Evolutionary conservation across 345 rosid species (phyloP), one percentile per base, ranked within the genome.

Genomic region (Draba incana): DNA sequence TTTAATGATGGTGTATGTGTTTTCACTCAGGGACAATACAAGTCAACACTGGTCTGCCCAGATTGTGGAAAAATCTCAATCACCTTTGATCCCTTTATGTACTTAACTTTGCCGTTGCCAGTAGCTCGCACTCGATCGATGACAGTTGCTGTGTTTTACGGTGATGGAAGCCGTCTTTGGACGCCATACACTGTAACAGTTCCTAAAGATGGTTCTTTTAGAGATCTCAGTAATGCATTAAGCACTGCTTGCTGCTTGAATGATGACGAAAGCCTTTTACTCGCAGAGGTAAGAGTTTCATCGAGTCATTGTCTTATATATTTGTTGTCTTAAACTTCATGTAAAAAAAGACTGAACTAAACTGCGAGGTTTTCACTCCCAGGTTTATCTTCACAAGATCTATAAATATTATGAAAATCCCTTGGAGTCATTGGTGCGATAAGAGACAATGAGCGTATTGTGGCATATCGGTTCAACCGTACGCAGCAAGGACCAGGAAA

Each of bases 51-150:
- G 57, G 96, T 86, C 54, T 93, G 98, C 72, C 97, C 97, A 68
- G 78, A 64, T 65, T 93, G 98, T 78, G 75, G 84, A 70, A 88
- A 93, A 76, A 80, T 87, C 66, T 93, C 98, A 38, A 78, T 90
- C 75, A 93, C 97, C 28, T 93, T 88, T 72, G 98, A 93, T 68
- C 98, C 98, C 45, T 90, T 93, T 74, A 93, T 93, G 98, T 88
- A 90, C 76, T 80, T 93, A 64, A 81, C 97, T 13, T 66, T 93
- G 85, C 97, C 97, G n/a, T 78, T 93, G 48, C 97, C 96, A 64
- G 86, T 97, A 63, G 86, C 80, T 66, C 83, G 77, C 62, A 84
- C 91, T 39, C 87, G 97, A 69, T 71, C 84, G 38, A 90, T 93
- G 85, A 90, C 89, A n/a, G 88, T 90, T 41, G 84, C 97, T 8